A percentile compares a stretch with the other conserved stretches of the same genome.
Conservation (phyloP, 202 grass and related monocot species). For the Zoysia matrella region DNA sequence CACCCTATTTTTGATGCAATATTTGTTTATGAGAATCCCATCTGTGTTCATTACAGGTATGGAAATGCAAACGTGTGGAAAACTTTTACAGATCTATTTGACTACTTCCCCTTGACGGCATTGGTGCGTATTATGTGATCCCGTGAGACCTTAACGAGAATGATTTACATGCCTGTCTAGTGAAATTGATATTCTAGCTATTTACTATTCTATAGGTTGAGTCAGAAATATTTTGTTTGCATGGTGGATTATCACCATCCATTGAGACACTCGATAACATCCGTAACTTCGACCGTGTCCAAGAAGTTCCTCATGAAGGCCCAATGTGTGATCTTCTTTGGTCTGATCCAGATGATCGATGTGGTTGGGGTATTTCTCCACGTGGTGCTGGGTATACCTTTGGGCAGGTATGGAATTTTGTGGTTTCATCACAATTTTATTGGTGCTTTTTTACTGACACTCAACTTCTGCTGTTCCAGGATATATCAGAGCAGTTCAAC, state of each 20-base stretch:
- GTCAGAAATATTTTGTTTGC: constrained; percentile 99
- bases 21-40: constrained; percentile 4
- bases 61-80: constrained; percentile 99
- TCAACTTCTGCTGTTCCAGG: constrained; percentile 58
- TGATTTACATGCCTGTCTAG: constrained; percentile 27
- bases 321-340: too few species aligned
- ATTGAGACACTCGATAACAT: constrained; percentile 97
- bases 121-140: constrained; percentile 60
- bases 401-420: constrained; percentile 66
- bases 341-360: too few species aligned
- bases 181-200: constrained; percentile 26
- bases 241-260: constrained; percentile 92
- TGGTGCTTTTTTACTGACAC: constrained; percentile 7
- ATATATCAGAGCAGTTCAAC: constrained; percentile 99
- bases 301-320: constrained; percentile 43
- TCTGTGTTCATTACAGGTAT: constrained; percentile 68
- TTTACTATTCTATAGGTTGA: constrained; percentile 64
- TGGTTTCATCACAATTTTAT: neutral
- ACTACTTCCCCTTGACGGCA: constrained; percentile 98
- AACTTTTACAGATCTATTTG: constrained; percentile 97
- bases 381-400: too few species aligned
- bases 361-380: too few species aligned
- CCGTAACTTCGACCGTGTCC: constrained; percentile 92
- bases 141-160: constrained; percentile 23
- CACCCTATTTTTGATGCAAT: neutral